Conservation (phyloP, 495 filamentous ascomycete species). For the Xylaria acuta region DNA sequence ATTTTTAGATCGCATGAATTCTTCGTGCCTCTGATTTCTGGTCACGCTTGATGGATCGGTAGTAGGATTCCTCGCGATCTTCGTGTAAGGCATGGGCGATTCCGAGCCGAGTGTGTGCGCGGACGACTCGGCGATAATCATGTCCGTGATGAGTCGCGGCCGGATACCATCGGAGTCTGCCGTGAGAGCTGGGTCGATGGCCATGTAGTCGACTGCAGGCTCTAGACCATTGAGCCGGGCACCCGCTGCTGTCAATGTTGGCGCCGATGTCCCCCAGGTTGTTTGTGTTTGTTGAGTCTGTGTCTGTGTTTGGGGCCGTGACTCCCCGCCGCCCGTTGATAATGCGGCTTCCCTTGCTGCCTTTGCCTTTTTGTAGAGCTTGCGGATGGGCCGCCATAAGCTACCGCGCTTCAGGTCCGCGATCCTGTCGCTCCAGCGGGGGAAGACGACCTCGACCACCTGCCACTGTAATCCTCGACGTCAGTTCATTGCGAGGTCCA, state of each 20-base stretch:
- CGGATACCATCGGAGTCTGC: neutral
- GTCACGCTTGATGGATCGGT: neutral
- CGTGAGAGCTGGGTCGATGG: conserved; percentile 18
- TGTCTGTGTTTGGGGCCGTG: neutral
- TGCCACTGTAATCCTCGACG: conserved; percentile 56
- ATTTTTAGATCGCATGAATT: neutral
- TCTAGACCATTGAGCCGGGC: neutral
- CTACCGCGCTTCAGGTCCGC: conserved; percentile 61
- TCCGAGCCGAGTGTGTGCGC: conserved; percentile 2
- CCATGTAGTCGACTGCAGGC: conserved; percentile 11
- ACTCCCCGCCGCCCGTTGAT: neutral
- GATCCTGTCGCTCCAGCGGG: conserved; percentile 58
- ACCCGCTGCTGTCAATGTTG: neutral
- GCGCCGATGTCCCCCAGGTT: neutral
- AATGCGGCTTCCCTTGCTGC: conserved; percentile 41
- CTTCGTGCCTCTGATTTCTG: neutral
- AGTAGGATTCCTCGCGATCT: neutral
- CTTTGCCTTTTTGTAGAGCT: conserved; percentile 68
- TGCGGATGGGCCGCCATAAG: conserved; percentile 73
- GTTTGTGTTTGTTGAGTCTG: conserved; percentile 13
- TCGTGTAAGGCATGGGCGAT: neutral
- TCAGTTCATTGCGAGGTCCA: neutral
- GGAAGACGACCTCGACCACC: conserved; percentile 65
- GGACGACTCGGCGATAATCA: conserved; percentile 15
- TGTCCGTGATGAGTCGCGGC: conserved; percentile 17